phyloP scores from a whole-genome alignment of 257 asterid genomes.

The Eucommia ulmoides region DNA sequence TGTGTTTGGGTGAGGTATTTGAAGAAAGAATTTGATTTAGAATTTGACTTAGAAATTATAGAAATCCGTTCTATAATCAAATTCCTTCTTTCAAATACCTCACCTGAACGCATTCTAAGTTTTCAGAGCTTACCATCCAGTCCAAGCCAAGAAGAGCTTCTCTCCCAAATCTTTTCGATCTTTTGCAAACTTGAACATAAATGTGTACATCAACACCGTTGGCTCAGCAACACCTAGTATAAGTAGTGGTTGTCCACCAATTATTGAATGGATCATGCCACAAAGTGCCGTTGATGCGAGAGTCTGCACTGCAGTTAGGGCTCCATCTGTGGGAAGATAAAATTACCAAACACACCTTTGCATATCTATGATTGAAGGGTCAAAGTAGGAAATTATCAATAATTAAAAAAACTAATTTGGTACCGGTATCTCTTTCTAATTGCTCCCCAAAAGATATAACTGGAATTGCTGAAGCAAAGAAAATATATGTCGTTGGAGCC shows the following conservation, averaged over 20 bases:
- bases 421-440: constrained; percentile 75
- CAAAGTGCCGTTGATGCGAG: constrained; percentile 92
- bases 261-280: constrained; percentile 77
- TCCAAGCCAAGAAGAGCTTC: constrained; percentile 74
- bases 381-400: too few relatives aligned
- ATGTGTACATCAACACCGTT: constrained; percentile 93
- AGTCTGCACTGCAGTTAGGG: constrained; percentile 90
- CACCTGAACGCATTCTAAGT: too few relatives aligned
- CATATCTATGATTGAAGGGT: constrained; percentile 2
- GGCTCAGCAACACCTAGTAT: constrained; percentile 99
- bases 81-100: too few relatives aligned
- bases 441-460: constrained; percentile 97
- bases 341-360: neutral
- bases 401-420: too few relatives aligned
- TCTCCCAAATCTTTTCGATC: constrained; percentile 76
- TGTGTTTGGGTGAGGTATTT: too few relatives aligned
- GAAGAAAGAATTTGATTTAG: too few relatives aligned
- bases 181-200: constrained; percentile 83
- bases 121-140: constrained; percentile 59
- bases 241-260: constrained; percentile 93
- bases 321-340: constrained; percentile 48
- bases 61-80: too few relatives aligned
- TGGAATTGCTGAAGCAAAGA: constrained; percentile 97
- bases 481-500: constrained; percentile 96
- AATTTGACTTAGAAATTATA: too few relatives aligned